Percentiles rank a stretch among this genome's conserved stretches.
Evolutionary conservation across 495 filamentous ascomycete species (phyloP).

Genomic region (Mytilinidion resinicola): DNA sequence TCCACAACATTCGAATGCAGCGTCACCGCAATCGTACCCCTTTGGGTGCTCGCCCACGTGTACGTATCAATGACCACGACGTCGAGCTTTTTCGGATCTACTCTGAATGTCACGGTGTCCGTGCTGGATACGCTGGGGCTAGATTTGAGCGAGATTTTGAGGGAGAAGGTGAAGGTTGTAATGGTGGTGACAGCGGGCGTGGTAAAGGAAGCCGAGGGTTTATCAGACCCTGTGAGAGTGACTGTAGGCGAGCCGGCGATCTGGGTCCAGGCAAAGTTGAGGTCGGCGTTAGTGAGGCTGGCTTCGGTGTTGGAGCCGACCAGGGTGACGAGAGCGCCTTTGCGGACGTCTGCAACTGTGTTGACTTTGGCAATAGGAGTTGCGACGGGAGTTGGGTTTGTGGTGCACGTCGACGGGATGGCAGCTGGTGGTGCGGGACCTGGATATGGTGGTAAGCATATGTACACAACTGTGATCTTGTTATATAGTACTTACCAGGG

Average conservation of each 20-base stretch:
- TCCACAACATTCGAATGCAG: slow-evolving; percentile 21
- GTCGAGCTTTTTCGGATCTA: slow-evolving; percentile 8
- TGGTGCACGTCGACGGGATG: background rate
- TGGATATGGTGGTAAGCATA: no score
- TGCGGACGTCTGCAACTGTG: slow-evolving; percentile 1
- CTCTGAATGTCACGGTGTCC: slow-evolving; percentile 9
- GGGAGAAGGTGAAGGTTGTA: slow-evolving; percentile 7
- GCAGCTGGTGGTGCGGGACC: background rate
- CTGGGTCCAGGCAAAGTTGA: slow-evolving; percentile 18
- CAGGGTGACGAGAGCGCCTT: slow-evolving; percentile 13
- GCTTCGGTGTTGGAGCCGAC: slow-evolving; percentile 13
- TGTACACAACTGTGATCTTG: no score
- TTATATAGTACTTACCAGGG: slow-evolving; percentile 9
- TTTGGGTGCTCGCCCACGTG: slow-evolving; percentile 9
- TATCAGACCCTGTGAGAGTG: slow-evolving; percentile 12
- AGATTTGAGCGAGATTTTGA: slow-evolving; percentile 13
- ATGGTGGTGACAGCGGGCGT: slow-evolving; percentile 12
- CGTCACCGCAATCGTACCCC: slow-evolving; percentile 21
- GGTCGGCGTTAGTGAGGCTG: slow-evolving; percentile 8
- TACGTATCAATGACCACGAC: slow-evolving; percentile 15
- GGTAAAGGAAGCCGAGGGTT: slow-evolving; percentile 12
- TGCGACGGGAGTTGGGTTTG: no score
- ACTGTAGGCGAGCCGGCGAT: slow-evolving; percentile 5
- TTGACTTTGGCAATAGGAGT: slow-evolving; percentile 1
- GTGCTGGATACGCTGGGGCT: slow-evolving; percentile 10